Conservation (phyloP, 2,329 filamentous ascomycete species). For the Stagonosporopsis vannaccii region DNA sequence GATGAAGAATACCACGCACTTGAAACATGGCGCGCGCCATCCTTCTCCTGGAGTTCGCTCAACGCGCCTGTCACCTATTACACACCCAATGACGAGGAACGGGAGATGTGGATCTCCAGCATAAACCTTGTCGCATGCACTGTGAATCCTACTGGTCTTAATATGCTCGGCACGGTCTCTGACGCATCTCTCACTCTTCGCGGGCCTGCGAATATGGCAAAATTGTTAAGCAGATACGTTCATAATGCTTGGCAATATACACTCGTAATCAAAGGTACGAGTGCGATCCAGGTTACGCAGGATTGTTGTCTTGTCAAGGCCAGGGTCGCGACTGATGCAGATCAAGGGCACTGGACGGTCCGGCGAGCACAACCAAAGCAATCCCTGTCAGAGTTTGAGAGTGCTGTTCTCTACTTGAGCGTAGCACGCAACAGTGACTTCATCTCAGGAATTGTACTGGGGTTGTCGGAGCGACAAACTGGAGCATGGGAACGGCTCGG, state of each 20-base stretch:
- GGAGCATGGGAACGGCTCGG: conserved; percentile 37
- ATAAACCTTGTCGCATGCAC: conserved; percentile 27
- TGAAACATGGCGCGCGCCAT: conserved; percentile 38
- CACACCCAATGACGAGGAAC: conserved; percentile 31
- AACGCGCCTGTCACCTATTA: conserved; percentile 36
- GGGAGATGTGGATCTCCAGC: conserved; percentile 21
- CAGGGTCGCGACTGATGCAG: conserved; percentile 6
- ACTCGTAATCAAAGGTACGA: conserved; percentile 38
- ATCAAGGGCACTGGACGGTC: conserved; percentile 20
- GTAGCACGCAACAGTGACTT: conserved; percentile 35
- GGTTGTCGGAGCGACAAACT: conserved; percentile 19
- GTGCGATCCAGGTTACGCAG: conserved; percentile 33
- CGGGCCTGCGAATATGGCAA: conserved; percentile 29
- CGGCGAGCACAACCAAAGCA: conserved; percentile 32
- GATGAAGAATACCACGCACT: conserved; percentile 19
- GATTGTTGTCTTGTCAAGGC: conserved; percentile 37
- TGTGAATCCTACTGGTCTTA: conserved; percentile 31
- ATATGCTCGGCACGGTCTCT: conserved; percentile 37
- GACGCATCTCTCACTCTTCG: conserved; percentile 32
- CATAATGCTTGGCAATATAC: conserved; percentile 31
- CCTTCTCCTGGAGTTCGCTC: conserved; percentile 46
- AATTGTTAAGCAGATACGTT: conserved; percentile 24
- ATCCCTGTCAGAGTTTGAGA: conserved; percentile 25
- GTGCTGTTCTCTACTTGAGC: conserved; percentile 36
- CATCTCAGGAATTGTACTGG: conserved; percentile 41